Evolutionary conservation across 176 grass and related monocot genomes (phyloP).

Genomic region (Zea luxurians): DNA sequence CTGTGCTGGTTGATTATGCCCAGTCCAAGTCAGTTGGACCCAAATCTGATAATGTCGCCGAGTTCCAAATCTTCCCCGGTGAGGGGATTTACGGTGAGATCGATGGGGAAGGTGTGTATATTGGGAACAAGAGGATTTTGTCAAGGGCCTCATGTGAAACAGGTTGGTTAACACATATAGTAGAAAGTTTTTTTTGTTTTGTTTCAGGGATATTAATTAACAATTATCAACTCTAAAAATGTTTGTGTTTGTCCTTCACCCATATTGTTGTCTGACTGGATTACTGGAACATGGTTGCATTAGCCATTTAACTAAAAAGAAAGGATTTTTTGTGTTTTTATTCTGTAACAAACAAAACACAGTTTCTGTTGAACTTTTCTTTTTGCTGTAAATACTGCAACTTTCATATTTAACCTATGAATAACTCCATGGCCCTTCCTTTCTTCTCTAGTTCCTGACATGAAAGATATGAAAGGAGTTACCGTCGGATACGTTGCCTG

Average conservation of each 20-base stretch:
- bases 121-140: conserved; percentile 86
- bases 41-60: conserved; percentile 70
- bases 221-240: neutral
- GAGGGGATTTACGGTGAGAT: conserved; percentile 92
- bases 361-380: conserved; percentile 6
- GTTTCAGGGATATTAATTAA: conserved; percentile 9
- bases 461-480: conserved; percentile 63
- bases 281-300: neutral
- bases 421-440: neutral
- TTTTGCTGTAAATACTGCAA: neutral
- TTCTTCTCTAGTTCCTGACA: conserved; percentile 55
- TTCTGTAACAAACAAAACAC: conserved; percentile 4
- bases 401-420: neutral
- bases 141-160: conserved; percentile 63
- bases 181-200: neutral
- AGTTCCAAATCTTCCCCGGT: conserved; percentile 74
- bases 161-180: conserved; percentile 51
- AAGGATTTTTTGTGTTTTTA: conserved; percentile 25
- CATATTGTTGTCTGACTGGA: conserved; percentile 12
- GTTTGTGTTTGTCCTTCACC: neutral
- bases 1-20: conserved; percentile 74
- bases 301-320: neutral
- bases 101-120: conserved; percentile 60
- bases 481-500: conserved; percentile 64
- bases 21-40: conserved; percentile 65